A percentile compares a stretch with the other conserved stretches of the same genome.
Evolutionary conservation across 352 stramenopile species (phyloP).

Genomic region (Phytophthora macrochlamydospora): DNA sequence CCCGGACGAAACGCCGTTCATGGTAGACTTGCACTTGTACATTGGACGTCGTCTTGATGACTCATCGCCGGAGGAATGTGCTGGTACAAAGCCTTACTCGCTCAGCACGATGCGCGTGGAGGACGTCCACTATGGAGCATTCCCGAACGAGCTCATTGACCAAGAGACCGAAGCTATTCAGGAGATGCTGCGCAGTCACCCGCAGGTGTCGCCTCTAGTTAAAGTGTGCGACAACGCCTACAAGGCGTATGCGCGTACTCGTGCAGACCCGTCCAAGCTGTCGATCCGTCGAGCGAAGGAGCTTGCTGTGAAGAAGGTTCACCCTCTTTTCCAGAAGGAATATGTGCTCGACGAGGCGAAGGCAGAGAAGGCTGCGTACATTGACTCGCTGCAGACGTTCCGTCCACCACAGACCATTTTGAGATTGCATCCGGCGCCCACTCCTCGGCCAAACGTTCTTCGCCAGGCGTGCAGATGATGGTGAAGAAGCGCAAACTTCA

Average conservation of each 20-base stretch:
- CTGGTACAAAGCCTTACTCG: slow-evolving; percentile 80
- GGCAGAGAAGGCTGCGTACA: slow-evolving; percentile 89
- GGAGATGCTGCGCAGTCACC: slow-evolving; percentile 85
- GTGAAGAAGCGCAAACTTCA: slow-evolving; percentile 86
- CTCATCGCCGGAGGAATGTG: slow-evolving; percentile 52
- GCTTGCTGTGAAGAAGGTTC: slow-evolving; percentile 89
- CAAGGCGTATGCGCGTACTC: slow-evolving; percentile 97
- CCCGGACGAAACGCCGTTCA: slow-evolving; percentile 98
- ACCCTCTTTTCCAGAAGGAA: slow-evolving; percentile 92
- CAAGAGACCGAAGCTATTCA: slow-evolving; percentile 96
- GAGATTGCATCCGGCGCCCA: slow-evolving; percentile 91
- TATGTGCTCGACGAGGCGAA: slow-evolving; percentile 85
- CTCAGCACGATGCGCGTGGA: slow-evolving; percentile 94
- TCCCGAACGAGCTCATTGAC: slow-evolving; percentile 96
- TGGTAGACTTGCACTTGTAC: slow-evolving; percentile 98
- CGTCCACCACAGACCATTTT: slow-evolving; percentile 95
- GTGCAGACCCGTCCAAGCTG: slow-evolving; percentile 94
- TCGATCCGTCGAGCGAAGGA: slow-evolving; percentile 96
- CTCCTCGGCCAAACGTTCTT: slow-evolving; percentile 79
- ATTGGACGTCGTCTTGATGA: slow-evolving; percentile 89
- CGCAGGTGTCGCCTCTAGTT: slow-evolving; percentile 74
- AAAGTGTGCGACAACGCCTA: slow-evolving; percentile 97
- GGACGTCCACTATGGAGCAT: slow-evolving; percentile 97
- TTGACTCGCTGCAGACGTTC: slow-evolving; percentile 92
- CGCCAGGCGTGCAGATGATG: slow-evolving; percentile 85